phyloP scores from a whole-genome alignment of 2,329 filamentous ascomycete species.

The Colletotrichum kahawae region DNA sequence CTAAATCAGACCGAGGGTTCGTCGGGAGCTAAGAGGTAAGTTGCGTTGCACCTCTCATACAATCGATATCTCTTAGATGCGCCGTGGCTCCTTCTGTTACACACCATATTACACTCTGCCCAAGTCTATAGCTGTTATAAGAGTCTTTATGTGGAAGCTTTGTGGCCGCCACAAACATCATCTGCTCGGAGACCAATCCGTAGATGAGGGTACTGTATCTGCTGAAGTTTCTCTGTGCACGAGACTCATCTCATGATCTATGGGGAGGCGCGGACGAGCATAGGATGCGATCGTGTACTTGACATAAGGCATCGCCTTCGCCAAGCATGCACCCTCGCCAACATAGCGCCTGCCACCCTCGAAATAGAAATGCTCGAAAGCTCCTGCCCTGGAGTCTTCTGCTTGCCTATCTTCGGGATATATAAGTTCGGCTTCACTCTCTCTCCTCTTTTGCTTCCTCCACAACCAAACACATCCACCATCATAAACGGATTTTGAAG shows the following conservation, averaged over 20 bases:
- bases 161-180: not conserved
- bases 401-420: not conserved
- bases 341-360: not conserved
- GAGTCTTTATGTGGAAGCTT: not conserved
- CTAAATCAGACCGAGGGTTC: not conserved
- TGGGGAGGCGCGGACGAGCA: not conserved
- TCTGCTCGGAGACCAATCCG: not conserved
- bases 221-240: not conserved
- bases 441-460: not conserved
- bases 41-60: not conserved
- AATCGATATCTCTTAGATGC: not conserved
- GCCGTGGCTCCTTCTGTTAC: not conserved
- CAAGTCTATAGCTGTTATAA: not conserved
- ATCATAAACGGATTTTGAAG: not conserved
- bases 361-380: not conserved
- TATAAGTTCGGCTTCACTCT: not conserved
- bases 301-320: not conserved
- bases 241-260: not conserved
- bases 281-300: not conserved
- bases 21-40: not conserved
- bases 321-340: not conserved
- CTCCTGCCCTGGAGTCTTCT: not conserved
- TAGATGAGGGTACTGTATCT: not conserved
- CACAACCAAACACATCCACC: not conserved
- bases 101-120: not conserved